Conservation (phyloP, 179 eudicot species). For the Corrigiola litoralis region DNA sequence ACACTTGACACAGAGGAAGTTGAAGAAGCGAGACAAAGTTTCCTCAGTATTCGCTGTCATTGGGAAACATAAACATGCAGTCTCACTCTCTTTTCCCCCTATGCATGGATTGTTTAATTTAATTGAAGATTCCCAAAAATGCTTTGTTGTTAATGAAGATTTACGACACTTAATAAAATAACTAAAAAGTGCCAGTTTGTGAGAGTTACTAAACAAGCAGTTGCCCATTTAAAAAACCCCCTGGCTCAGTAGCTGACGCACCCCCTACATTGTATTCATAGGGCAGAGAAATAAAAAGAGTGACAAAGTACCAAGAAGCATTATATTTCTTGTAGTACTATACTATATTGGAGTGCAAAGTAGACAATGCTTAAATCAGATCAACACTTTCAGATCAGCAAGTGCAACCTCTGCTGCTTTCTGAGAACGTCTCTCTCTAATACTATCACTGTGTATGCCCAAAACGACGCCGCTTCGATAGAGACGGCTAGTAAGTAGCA, state of each 20-base stretch:
- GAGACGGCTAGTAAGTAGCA: background rate
- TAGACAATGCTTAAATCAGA: constrained; percentile 6
- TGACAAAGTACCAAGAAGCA: background rate
- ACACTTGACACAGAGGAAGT: background rate
- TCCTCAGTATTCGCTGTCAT: constrained; percentile 10
- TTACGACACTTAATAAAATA: background rate
- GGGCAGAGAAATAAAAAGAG: background rate
- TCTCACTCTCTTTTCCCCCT: background rate
- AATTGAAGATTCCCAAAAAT: constrained; percentile 25
- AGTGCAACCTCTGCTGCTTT: background rate
- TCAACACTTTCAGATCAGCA: constrained; percentile 6
- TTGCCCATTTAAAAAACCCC: background rate
- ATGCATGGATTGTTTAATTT: background rate
- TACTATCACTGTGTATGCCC: background rate
- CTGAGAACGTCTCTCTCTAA: background rate
- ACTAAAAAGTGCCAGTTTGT: background rate
- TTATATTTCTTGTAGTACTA: too few species aligned
- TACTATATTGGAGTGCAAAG: background rate
- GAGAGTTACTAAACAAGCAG: constrained; percentile 12
- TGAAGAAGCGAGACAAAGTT: background rate
- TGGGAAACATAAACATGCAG: constrained; percentile 17
- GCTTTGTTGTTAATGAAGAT: constrained; percentile 22
- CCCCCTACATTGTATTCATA: background rate
- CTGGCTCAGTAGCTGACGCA: constrained; percentile 12
- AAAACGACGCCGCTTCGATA: background rate